Base-by-base conservation (phyloP, 352 stramenopile genomes). In the Phytophthora foliorum region DNA sequence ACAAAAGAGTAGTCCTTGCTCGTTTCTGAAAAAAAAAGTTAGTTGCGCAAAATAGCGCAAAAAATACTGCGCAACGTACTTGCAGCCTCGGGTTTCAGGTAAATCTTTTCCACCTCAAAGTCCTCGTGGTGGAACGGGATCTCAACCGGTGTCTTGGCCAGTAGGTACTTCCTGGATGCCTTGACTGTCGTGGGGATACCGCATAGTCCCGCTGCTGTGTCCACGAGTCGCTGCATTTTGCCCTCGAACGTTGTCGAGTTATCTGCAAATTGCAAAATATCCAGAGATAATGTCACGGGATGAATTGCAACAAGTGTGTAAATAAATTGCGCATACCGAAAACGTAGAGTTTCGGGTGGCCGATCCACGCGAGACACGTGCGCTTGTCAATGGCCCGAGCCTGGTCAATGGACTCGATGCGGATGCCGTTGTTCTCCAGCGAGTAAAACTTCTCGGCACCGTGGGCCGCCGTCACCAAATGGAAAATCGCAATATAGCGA, bases 391-490 rank as follows among this genome's bases (percentile, higher is more conserved):
- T 75, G n/a, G 85, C 84, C 4, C 81, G 80, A n/a, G 97, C 96
- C 67, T 97, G 51, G 24, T 98, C 92, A 24, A 96, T 75, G 14
- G 84, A 95, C 85, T 99, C 97, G n/a, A 91, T 98, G 39, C 97
- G 84, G 25, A 95, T 97, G 45, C 82, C 83, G 78, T 99, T 99
- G 73, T 99, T 99, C 24, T 98, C 96, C 38, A 98, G 76, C 16
- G 97, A 97, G 78, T 99, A 99, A 72, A 97, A 98, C 59, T 92
- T 86, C 57, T 98, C 92, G 10, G 97, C 97, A 49, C 97, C 97
- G 52, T 97, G 82, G 4, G 97, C 97, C 3, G 97, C 97, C 16
- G 89, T 95, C 36, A 97, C 88, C 57, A 97, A 77, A 74, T 97
- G 89, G 74, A 97, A 92, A 57, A 97, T 91, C 34, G 84, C 85